Conservation (phyloP, 2,329 filamentous ascomycete genomes). For the Colletotrichum sp. region DNA sequence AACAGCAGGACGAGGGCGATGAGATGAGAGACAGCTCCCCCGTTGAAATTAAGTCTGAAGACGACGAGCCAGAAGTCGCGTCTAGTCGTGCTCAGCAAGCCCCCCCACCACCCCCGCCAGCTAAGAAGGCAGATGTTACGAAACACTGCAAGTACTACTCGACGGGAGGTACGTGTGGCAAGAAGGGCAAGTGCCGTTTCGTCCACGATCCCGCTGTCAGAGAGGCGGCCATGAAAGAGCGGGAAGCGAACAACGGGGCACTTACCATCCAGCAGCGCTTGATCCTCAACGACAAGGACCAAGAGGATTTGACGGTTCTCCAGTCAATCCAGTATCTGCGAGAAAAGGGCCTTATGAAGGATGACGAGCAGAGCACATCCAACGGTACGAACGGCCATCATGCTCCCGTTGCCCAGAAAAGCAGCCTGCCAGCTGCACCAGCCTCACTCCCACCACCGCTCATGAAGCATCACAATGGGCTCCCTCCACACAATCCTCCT, state of each 20-base stretch:
- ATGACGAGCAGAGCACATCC: conserved; percentile 26
- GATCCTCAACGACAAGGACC: conserved; percentile 70
- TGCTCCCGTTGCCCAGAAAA: not conserved
- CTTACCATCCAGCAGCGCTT: conserved; percentile 71
- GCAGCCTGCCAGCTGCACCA: conserved; percentile 41
- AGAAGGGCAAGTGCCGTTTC: conserved; percentile 79
- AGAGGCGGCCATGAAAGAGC: conserved; percentile 67
- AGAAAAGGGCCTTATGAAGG: conserved; percentile 59
- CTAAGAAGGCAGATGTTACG: conserved; percentile 64
- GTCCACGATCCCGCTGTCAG: conserved; percentile 69
- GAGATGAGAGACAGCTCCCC: conserved; percentile 62
- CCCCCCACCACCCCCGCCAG: conserved; percentile 45
- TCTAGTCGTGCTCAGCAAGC: conserved; percentile 50
- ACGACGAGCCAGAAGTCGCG: conserved; percentile 63
- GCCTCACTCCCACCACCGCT: conserved; percentile 40
- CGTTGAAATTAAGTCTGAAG: conserved; percentile 56
- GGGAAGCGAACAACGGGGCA: conserved; percentile 68
- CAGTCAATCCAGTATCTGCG: conserved; percentile 71
- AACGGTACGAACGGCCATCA: conserved; percentile 24
- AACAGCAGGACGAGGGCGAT: conserved; percentile 70
- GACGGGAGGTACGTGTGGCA: conserved; percentile 71
- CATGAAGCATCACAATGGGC: conserved; percentile 30
- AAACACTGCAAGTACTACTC: conserved; percentile 76
- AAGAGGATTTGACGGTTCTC: conserved; percentile 70
- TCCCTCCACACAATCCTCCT: conserved; percentile 38